Conservation (phyloP, 2,329 filamentous ascomycete genomes). For the Mycosphaerella arachidis region DNA sequence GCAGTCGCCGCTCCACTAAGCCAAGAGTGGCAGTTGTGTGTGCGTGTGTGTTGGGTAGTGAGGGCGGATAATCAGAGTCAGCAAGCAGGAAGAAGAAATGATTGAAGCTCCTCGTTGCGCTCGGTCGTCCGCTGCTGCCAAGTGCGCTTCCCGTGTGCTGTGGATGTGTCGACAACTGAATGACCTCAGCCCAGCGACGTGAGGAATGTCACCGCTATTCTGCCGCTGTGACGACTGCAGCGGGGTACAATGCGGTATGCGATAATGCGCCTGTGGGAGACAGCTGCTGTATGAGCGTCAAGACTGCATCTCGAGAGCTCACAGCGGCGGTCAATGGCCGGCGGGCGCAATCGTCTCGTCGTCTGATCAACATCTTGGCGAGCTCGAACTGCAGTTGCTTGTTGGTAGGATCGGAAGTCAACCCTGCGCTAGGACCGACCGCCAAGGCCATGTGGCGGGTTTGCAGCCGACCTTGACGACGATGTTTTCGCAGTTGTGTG, state of each 20-base stretch:
- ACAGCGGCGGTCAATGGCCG: neutral
- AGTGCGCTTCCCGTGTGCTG: neutral
- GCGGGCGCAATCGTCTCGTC: neutral
- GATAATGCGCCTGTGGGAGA: neutral
- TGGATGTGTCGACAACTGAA: neutral
- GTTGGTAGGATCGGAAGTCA: neutral
- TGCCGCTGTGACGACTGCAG: neutral
- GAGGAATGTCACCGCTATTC: neutral
- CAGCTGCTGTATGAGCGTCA: neutral
- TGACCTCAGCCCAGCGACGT: neutral
- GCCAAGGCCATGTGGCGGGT: neutral
- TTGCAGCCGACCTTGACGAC: neutral
- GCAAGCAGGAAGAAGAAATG: conserved; percentile 5
- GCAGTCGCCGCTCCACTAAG: conserved; percentile 33
- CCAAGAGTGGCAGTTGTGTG: conserved; percentile 18
- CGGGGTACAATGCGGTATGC: neutral
- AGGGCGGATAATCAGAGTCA: neutral
- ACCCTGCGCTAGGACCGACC: neutral
- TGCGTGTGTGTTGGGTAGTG: neutral
- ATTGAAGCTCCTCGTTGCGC: neutral
- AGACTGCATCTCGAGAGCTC: neutral
- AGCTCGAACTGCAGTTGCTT: neutral
- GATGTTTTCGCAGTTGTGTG: neutral
- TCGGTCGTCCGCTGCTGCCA: neutral
- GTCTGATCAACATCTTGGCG: neutral